Conservation (phyloP, 331 rosid species). For the Acacia pycnantha region DNA sequence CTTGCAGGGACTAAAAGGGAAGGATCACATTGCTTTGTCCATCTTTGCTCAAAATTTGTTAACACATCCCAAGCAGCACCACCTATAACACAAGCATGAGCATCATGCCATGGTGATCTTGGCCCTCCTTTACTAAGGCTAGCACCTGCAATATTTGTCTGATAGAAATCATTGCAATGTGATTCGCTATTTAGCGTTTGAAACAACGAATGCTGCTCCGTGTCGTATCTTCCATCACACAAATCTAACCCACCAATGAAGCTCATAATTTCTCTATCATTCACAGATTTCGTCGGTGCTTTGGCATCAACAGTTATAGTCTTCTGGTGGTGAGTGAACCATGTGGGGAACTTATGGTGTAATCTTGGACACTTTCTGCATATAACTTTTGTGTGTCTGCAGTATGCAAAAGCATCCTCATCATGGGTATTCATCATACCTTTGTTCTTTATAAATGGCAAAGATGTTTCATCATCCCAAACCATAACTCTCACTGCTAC, state of each 20-base stretch:
- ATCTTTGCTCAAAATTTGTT: conserved; percentile 88
- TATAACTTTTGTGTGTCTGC: conserved; percentile 64
- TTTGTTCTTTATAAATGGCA: conserved; percentile 67
- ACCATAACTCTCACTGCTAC: conserved; percentile 84
- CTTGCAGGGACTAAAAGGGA: conserved; percentile 59
- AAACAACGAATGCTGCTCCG: conserved; percentile 79
- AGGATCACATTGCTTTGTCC: conserved; percentile 78
- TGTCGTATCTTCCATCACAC: conserved; percentile 88
- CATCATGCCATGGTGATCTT: conserved; percentile 96
- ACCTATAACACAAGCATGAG: conserved; percentile 84
- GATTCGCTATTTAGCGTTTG: conserved; percentile 59
- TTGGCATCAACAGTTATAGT: conserved; percentile 67
- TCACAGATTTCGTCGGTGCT: conserved; percentile 39
- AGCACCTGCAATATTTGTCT: conserved; percentile 74
- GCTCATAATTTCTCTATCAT: conserved; percentile 70
- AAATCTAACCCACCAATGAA: conserved; percentile 89
- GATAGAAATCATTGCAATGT: conserved; percentile 68
- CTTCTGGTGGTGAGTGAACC: conserved; percentile 92
- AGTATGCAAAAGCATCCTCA: conserved; percentile 77
- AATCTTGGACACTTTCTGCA: conserved; percentile 82
- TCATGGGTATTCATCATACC: conserved; percentile 91
- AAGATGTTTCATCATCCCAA: conserved; percentile 95
- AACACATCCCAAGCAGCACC: conserved; percentile 89
- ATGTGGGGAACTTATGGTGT: conserved; percentile 65
- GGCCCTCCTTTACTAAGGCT: conserved; percentile 86